Conservation (phyloP, 129 eudicot genomes). For the Daucus carota region DH1_v3.0 NC_030385.2:7530001-7530500, state of each 20-base stretch:
- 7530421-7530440: conserved; percentile 52
- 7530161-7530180: conserved; percentile 72
- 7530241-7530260: conserved; percentile 86
- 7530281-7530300: conserved; percentile 57
- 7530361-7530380: conserved; percentile 62
- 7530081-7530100: conserved; percentile 87
- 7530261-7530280: conserved; percentile 58
- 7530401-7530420: conserved; percentile 66
- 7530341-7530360: conserved; percentile 79
- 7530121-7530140: conserved; percentile 54
- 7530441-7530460: conserved; percentile 70
- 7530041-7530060: conserved; percentile 56
- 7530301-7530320: conserved; percentile 83
- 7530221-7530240: conserved; percentile 74
- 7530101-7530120: conserved; percentile 65
- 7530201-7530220: conserved; percentile 93
- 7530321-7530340: conserved; percentile 86
- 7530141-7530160: conserved; percentile 64
- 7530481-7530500: conserved; percentile 70
- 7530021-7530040: conserved; percentile 84
- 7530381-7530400: conserved; percentile 74
- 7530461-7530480: conserved; percentile 49
- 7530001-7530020: conserved; percentile 74
- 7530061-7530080: conserved; percentile 64
- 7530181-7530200: conserved; percentile 65